Evolutionary conservation across 495 filamentous ascomycete species (phyloP).

Genomic region (Pseudotulostoma volvatum): DNA sequence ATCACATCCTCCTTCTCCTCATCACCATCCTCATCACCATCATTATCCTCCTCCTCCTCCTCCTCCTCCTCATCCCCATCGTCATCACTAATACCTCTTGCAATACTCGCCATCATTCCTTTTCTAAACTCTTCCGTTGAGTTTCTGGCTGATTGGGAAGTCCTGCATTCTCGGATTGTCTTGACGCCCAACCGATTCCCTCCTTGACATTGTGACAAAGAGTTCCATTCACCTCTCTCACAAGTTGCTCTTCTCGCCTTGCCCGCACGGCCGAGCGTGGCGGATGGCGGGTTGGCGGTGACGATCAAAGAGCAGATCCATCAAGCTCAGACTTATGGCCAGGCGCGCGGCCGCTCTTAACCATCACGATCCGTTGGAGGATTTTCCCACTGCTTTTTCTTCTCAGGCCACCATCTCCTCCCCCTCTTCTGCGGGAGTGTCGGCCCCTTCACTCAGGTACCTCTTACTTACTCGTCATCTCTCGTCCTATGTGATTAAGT

Average conservation of each 20-base stretch:
- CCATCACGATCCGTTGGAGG: constrained; percentile 35
- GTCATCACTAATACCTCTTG: too few species aligned
- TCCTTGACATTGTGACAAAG: too few species aligned
- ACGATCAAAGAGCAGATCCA: constrained; percentile 18
- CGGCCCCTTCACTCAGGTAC: constrained; percentile 33
- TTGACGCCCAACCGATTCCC: too few species aligned
- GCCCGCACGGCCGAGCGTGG: constrained; percentile 15
- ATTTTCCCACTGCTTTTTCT: constrained; percentile 20
- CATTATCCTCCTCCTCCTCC: too few species aligned
- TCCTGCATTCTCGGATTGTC: too few species aligned
- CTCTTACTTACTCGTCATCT: too few species aligned
- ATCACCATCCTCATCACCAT: too few species aligned
- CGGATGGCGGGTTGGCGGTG: constrained; percentile 36
- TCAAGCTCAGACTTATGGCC: constrained; percentile 33
- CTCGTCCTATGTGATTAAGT: neutral
- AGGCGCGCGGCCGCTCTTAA: constrained; percentile 31
- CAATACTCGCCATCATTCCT: too few species aligned
- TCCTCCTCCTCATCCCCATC: too few species aligned
- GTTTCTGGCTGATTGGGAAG: too few species aligned
- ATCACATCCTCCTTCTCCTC: neutral
- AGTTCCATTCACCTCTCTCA: neutral
- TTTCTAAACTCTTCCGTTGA: too few species aligned
- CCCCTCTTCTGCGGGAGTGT: constrained; percentile 13
- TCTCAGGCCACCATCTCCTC: constrained; percentile 15
- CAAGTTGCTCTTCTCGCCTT: constrained; percentile 8